Base-by-base conservation (phyloP, 2,329 filamentous ascomycete species). In the Raffaelea ambrosiae region DNA sequence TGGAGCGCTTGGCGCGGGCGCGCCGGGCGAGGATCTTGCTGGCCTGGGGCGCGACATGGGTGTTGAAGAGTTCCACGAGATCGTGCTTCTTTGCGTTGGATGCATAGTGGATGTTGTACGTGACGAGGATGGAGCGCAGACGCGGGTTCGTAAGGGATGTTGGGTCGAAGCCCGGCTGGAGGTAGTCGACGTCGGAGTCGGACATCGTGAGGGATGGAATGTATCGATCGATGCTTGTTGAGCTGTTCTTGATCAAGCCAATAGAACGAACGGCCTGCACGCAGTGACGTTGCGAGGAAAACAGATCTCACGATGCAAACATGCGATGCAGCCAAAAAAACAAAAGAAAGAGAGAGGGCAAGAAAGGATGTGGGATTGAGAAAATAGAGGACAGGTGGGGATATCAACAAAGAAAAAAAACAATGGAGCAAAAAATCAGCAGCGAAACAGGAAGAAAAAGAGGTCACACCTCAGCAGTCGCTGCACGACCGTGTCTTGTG, bases 51-150 rank as follows among this genome's bases (percentile, higher is more conserved):
- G 87, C 68, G 23, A 98, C 77, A 53, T 93, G 72, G 29, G 85
- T 74, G 60, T 84, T 82, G 66, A 98, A 89, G 42, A 97, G 80
- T 8, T 86, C 81, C 51, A 98, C 75, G 20, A 98, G 80, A 61
- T 95, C 84, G 0, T 81, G 71, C 70, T 98, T 98, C 70, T 97
- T 98, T 13, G 93, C 89, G 4, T 83, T 90, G 0, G 88, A 83
- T 5, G 90, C 84, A 62, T 95, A 97, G 35, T 81, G 70, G 59
- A 97, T 73, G 62, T 89, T 86, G 69, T 98, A 88, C 55, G 82
- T 85, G 59, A 97, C 86, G 49, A 98, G 80, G 55, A 97, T 94
- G 43, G 86, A 91, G 59, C 93, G 87, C 57, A 98, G 73, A 41
- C 86, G 85, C 23, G 93, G 89, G 44, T 97, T 82, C 1, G 89